phyloP scores from a whole-genome alignment of 441 rosid species.

The Macaranga tanarius region DNA sequence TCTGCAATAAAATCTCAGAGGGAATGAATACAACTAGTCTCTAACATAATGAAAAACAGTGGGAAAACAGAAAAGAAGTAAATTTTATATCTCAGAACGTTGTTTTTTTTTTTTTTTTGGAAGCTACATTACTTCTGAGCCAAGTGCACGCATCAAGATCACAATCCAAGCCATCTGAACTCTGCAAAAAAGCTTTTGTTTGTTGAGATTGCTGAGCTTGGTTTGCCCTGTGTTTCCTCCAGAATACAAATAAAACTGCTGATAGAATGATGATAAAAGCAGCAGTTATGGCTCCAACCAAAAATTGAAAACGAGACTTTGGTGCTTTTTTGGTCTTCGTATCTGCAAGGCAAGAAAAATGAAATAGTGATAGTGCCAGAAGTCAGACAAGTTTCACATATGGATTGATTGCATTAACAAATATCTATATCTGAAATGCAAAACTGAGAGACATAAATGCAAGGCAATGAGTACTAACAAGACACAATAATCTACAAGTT shows the following conservation, averaged over 20 bases:
- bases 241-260: neutral
- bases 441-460: neutral
- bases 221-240: neutral
- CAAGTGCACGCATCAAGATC: constrained; percentile 2
- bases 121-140: constrained; percentile 3
- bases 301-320: constrained; percentile 3
- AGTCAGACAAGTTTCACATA: too few relatives aligned
- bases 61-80: too few relatives aligned
- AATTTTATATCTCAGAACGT: too few relatives aligned
- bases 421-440: neutral
- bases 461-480: too few relatives aligned
- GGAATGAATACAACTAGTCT: too few relatives aligned
- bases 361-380: neutral
- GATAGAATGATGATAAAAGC: neutral
- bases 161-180: neutral
- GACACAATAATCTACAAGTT: neutral
- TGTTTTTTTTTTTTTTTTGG: too few relatives aligned
- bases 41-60: too few relatives aligned
- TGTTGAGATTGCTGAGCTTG: neutral
- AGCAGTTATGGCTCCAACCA: constrained; percentile 12
- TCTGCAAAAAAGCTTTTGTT: neutral
- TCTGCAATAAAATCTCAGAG: constrained; percentile 17
- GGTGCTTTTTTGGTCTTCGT: neutral
- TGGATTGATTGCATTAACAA: too few relatives aligned
- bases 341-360: constrained; percentile 5